Conservation (phyloP, 2,329 filamentous ascomycete genomes). For the Alternaria ventricosa region DNA sequence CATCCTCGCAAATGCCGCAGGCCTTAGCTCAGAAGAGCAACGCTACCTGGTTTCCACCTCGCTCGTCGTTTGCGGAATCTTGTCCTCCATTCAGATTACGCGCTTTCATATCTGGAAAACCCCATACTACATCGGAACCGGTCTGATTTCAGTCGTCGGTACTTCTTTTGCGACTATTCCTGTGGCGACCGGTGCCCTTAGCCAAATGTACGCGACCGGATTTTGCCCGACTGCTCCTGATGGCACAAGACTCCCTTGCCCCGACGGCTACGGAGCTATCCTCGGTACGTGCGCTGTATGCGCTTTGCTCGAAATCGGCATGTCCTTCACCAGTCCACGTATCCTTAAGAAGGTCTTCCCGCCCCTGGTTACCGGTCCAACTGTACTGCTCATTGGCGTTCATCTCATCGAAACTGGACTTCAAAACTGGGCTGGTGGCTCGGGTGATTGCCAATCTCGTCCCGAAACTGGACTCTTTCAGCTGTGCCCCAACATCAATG, state of each 20-base stretch:
- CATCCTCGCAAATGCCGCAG: conserved; percentile 70
- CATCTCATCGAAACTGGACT: conserved; percentile 75
- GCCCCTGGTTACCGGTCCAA: conserved; percentile 74
- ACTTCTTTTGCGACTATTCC: conserved; percentile 80
- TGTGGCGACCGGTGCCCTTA: conserved; percentile 72
- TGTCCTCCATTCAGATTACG: conserved; percentile 79
- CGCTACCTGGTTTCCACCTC: conserved; percentile 82
- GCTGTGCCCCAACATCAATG: conserved; percentile 66
- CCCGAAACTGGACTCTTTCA: conserved; percentile 62
- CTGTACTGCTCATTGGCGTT: conserved; percentile 75
- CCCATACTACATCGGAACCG: conserved; percentile 70
- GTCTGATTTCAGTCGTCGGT: conserved; percentile 79
- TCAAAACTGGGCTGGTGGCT: conserved; percentile 79
- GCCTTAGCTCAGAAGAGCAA: conserved; percentile 65
- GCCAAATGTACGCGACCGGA: conserved; percentile 79
- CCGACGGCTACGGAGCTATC: conserved; percentile 76
- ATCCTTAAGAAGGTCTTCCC: conserved; percentile 77
- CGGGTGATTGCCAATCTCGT: conserved; percentile 61
- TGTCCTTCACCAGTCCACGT: conserved; percentile 76
- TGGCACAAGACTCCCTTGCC: conserved; percentile 74
- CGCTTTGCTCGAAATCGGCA: conserved; percentile 68
- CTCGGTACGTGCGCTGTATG: conserved; percentile 67
- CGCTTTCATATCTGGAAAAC: conserved; percentile 74
- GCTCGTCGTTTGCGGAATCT: conserved; percentile 77
- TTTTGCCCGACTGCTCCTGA: conserved; percentile 66